Evolutionary conservation across 441 rosid genomes (phyloP).

Genomic region (Syzygium malaccense): DNA sequence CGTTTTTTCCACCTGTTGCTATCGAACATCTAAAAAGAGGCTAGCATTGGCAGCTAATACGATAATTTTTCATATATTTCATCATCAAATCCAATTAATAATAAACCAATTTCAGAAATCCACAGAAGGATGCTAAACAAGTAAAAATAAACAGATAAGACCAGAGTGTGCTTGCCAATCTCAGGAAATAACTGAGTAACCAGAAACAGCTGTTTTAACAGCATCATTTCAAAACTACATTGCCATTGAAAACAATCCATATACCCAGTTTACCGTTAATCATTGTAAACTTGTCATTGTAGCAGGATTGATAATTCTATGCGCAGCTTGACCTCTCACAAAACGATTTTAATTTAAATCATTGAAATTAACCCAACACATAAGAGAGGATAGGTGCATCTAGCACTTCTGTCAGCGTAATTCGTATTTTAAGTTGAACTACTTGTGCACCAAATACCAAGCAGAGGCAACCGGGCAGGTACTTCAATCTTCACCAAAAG

Average conservation of each 20-base stretch:
- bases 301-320: background rate
- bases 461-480: background rate
- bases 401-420: background rate
- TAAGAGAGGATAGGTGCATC: background rate
- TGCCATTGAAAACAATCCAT: background rate
- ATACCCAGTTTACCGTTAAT: background rate
- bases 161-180: background rate
- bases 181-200: background rate
- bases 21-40: background rate
- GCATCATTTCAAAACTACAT: background rate
- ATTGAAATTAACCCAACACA: background rate
- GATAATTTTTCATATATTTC: background rate
- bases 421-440: background rate
- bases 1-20: background rate
- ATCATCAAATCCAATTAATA: background rate
- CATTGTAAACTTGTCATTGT: background rate
- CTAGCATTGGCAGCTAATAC: background rate
- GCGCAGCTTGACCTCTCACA: background rate
- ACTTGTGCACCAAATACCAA: background rate
- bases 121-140: background rate
- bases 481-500: background rate
- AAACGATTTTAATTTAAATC: background rate
- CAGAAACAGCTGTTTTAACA: background rate
- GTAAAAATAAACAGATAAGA: background rate
- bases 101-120: background rate